Conservation (phyloP, 768 basidiomycete genomes). For the Epithele typhae region DNA sequence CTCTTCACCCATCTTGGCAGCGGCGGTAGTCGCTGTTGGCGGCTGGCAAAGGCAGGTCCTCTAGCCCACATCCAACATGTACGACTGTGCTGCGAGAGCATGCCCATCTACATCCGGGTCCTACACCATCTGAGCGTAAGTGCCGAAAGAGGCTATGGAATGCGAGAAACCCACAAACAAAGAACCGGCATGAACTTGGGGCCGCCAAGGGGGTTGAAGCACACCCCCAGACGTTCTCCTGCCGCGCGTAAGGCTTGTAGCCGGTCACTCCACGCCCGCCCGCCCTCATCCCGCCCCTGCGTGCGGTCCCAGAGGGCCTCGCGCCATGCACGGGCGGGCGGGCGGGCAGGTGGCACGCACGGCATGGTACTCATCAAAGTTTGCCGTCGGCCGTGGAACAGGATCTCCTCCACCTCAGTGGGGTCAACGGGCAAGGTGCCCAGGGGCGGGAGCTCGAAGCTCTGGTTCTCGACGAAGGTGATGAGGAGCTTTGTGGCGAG, state of each 20-base stretch:
- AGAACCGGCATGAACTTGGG: constrained; percentile 44
- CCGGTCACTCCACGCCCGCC: too few relatives aligned
- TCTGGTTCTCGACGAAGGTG: constrained; percentile 44
- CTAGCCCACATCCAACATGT: constrained; percentile 18
- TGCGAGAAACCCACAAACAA: constrained; percentile 54
- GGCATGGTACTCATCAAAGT: constrained; percentile 53
- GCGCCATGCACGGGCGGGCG: constrained; percentile 20
- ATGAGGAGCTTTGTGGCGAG: constrained; percentile 63
- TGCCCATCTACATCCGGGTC: constrained; percentile 16
- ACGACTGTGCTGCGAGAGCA: constrained; percentile 24
- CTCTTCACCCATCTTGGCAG: constrained; percentile 48
- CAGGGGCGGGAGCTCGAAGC: constrained; percentile 25
- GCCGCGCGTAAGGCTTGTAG: constrained; percentile 33
- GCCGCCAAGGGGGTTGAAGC: constrained; percentile 22
- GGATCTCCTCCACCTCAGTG: constrained; percentile 25
- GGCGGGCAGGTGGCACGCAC: constrained; percentile 25
- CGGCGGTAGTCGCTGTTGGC: constrained; percentile 50
- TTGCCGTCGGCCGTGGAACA: constrained; percentile 38
- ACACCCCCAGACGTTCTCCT: constrained; percentile 57
- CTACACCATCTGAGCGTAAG: background rate
- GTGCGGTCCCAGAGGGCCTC: constrained; percentile 13
- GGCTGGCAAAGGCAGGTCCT: constrained; percentile 21
- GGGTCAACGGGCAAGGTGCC: constrained; percentile 25
- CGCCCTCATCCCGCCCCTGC: constrained; percentile 20
- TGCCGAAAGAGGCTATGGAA: constrained; percentile 42